Conservation (phyloP, 345 rosid species). For the Eucalyptus pumila region DNA sequence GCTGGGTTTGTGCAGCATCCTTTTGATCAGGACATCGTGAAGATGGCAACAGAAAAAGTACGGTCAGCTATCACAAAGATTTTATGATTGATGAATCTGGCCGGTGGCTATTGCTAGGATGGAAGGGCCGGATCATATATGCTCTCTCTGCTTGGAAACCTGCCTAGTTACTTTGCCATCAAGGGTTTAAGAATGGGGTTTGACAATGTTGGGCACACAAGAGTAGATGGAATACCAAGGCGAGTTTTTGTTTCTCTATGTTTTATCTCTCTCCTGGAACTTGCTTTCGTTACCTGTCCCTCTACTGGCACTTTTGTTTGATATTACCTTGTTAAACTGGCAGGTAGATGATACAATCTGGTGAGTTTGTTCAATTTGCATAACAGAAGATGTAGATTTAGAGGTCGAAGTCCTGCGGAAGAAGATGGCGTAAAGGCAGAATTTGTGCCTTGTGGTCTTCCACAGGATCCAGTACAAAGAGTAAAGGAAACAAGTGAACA, state of each 20-base stretch:
- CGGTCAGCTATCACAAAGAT: slow-evolving; percentile 55
- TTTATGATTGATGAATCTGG: slow-evolving; percentile 66
- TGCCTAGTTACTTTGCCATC: slow-evolving; percentile 1
- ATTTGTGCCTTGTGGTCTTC: neutral
- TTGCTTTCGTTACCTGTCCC: neutral
- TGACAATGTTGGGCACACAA: neutral
- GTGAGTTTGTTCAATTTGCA: neutral
- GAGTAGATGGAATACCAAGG: neutral
- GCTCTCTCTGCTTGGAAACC: slow-evolving; percentile 87
- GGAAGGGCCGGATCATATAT: slow-evolving; percentile 78
- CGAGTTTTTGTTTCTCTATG: neutral
- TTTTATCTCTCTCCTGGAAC: neutral
- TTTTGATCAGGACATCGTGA: slow-evolving; percentile 29
- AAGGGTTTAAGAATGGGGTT: neutral
- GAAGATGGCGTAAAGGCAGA: neutral
- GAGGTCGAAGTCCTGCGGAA: neutral
- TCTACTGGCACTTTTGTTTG: neutral
- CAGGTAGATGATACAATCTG: neutral
- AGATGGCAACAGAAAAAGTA: slow-evolving; percentile 26
- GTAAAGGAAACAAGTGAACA: neutral
- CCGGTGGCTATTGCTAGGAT: slow-evolving; percentile 81
- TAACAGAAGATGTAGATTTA: neutral
- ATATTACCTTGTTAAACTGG: neutral
- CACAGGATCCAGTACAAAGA: neutral
- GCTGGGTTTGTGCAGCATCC: slow-evolving; percentile 72